A percentile compares a stretch with the other conserved stretches of the same genome.
These are phyloP conservation scores for Azolla pinnata DNA, from an alignment of 75 land plant genomes.

Conservation along the genomic window DNA sequence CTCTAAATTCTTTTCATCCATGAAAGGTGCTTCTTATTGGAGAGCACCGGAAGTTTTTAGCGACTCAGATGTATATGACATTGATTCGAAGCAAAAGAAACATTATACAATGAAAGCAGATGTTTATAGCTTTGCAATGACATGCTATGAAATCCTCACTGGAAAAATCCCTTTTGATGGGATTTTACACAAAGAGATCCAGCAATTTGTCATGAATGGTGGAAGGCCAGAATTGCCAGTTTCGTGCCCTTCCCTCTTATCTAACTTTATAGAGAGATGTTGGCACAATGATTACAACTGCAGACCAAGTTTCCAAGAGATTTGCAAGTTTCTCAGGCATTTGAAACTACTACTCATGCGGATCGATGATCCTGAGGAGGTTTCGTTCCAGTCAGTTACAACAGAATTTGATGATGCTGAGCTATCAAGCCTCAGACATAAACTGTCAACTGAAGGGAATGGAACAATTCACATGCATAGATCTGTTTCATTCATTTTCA, in stretches of 20 bases:
- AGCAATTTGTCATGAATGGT: slow-evolving; percentile 9
- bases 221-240: slow-evolving; percentile 14
- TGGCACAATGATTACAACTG: slow-evolving; percentile 16
- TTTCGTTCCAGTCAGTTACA: slow-evolving; percentile 10
- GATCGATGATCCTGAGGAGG: slow-evolving; percentile 11
- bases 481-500: neutral
- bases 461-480: neutral
- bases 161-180: slow-evolving; percentile 24
- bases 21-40: slow-evolving; percentile 16
- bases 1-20: slow-evolving; percentile 9
- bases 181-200: neutral
- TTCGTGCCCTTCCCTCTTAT: slow-evolving; percentile 14
- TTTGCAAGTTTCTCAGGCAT: slow-evolving; percentile 19
- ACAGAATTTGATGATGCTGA: slow-evolving; percentile 10
- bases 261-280: slow-evolving; percentile 20
- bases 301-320: slow-evolving; percentile 18
- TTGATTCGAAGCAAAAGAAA: neutral
- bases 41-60: slow-evolving; percentile 26
- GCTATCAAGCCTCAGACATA: neutral
- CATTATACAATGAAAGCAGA: slow-evolving; percentile 18
- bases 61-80: slow-evolving; percentile 4
- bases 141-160: slow-evolving; percentile 26
- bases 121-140: slow-evolving; percentile 35
- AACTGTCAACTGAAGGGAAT: neutral
- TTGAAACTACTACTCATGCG: slow-evolving; percentile 13